phyloP scores from a whole-genome alignment of 2,329 filamentous ascomycete genomes.

The Penicillium crustosum region DNA sequence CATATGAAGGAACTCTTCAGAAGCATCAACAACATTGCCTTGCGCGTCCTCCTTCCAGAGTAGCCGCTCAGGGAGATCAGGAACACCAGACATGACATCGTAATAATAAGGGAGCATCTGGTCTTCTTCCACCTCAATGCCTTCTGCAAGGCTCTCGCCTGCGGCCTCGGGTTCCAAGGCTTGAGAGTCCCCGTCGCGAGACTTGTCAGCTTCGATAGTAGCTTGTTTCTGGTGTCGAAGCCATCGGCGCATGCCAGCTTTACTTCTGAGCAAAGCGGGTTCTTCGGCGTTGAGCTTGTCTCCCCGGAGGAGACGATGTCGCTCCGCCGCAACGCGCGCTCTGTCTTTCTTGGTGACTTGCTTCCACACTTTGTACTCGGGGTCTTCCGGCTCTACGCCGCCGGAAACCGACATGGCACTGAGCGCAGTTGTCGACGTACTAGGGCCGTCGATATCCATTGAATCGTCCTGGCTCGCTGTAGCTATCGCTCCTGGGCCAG shows the following conservation, averaged over 20 bases:
- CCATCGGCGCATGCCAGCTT: conserved; percentile 86
- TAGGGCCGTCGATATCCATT: conserved; percentile 78
- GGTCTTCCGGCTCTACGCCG: conserved; percentile 80
- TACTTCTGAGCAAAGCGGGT: conserved; percentile 79
- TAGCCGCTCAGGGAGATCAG: conserved; percentile 74
- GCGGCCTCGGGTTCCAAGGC: conserved; percentile 51
- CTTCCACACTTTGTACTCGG: conserved; percentile 96
- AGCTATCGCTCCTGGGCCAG: conserved; percentile 61
- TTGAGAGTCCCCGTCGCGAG: conserved; percentile 47
- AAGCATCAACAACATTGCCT: conserved; percentile 83
- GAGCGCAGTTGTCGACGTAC: conserved; percentile 66
- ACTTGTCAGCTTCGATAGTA: conserved; percentile 53
- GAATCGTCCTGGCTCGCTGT: conserved; percentile 72
- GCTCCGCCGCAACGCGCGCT: conserved; percentile 79
- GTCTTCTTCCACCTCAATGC: conserved; percentile 88
- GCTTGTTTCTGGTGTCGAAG: conserved; percentile 74
- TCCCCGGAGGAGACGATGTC: conserved; percentile 80
- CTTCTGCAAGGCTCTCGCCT: conserved; percentile 82
- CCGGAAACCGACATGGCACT: conserved; percentile 70
- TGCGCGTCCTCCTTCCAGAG: conserved; percentile 89
- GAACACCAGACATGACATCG: conserved; percentile 79
- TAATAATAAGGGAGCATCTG: conserved; percentile 92
- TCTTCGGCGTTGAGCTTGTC: conserved; percentile 84
- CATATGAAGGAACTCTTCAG: conserved; percentile 78
- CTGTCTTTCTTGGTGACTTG: conserved; percentile 97